These are phyloP conservation scores for Pseudomassariella vexata DNA, from an alignment of 2,329 filamentous ascomycete species.

Conservation along the genomic window DNA sequence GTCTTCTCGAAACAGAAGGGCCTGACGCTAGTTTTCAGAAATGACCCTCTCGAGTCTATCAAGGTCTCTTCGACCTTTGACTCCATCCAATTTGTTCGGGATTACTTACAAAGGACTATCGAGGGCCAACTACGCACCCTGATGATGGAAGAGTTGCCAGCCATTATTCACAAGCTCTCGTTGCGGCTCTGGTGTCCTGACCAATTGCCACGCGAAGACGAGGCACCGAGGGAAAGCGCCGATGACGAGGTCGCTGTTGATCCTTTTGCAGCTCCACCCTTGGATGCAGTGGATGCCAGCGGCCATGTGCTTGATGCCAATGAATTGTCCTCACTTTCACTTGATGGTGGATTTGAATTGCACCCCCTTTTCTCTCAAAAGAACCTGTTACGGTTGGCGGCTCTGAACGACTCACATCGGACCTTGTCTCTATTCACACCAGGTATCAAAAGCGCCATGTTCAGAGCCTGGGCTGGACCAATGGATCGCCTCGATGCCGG, in stretches of 20 bases:
- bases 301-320: conserved; percentile 72
- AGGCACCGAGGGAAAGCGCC: conserved; percentile 41
- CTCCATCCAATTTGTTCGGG: conserved; percentile 95
- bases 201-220: conserved; percentile 63
- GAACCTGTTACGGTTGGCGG: conserved; percentile 77
- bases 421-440: conserved; percentile 90
- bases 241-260: conserved; percentile 61
- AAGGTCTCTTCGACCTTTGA: conserved; percentile 99
- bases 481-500: conserved; percentile 60
- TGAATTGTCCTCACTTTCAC: conserved; percentile 68
- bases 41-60: conserved; percentile 94
- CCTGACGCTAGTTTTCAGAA: conserved; percentile 91
- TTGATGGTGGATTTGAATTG: conserved; percentile 74
- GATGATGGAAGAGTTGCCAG: conserved; percentile 97
- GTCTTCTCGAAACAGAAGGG: conserved; percentile 98
- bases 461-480: conserved; percentile 83
- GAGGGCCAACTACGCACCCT: conserved; percentile 86
- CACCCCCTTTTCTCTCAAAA: conserved; percentile 94
- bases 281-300: conserved; percentile 75
- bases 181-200: conserved; percentile 87
- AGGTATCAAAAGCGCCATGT: conserved; percentile 82
- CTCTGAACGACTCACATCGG: conserved; percentile 80
- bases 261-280: conserved; percentile 73
- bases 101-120: conserved; percentile 94
- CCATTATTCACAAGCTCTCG: conserved; percentile 91